phyloP scores from a whole-genome alignment of 2,329 filamentous ascomycete genomes.

The Diplodia scrobiculata region DNA sequence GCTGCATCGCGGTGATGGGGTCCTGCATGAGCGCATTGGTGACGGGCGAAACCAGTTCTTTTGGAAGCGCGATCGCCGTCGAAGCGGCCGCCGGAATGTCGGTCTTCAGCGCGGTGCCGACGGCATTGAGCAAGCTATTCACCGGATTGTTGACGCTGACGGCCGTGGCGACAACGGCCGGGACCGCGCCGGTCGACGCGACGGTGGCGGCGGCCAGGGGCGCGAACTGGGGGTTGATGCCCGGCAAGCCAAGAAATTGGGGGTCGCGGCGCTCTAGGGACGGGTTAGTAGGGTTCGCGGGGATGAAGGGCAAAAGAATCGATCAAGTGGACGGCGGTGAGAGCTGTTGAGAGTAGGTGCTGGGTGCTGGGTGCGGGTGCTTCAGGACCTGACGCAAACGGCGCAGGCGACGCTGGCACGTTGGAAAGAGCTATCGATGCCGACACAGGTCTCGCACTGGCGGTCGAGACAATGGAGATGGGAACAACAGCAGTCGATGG shows the following conservation, averaged over 20 bases:
- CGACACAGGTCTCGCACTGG: neutral
- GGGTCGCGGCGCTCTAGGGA: neutral
- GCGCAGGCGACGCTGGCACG: neutral
- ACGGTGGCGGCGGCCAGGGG: neutral
- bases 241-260: neutral
- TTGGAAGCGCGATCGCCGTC: neutral
- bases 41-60: neutral
- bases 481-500: neutral
- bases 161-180: neutral
- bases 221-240: neutral
- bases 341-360: neutral
- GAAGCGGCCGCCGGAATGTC: neutral
- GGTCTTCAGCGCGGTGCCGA: neutral
- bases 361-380: slow-evolving; percentile 2
- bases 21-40: neutral
- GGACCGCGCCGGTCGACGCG: neutral
- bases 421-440: neutral
- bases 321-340: neutral
- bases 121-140: neutral
- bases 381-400: slow-evolving; percentile 2
- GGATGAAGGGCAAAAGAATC: neutral
- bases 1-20: neutral
- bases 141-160: neutral
- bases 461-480: neutral
- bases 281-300: neutral